A percentile compares a stretch with the other conserved stretches of the same genome.
Evolutionary conservation across 495 filamentous ascomycete genomes (phyloP).

Genomic region (Tuber microsphaerosporum): DNA sequence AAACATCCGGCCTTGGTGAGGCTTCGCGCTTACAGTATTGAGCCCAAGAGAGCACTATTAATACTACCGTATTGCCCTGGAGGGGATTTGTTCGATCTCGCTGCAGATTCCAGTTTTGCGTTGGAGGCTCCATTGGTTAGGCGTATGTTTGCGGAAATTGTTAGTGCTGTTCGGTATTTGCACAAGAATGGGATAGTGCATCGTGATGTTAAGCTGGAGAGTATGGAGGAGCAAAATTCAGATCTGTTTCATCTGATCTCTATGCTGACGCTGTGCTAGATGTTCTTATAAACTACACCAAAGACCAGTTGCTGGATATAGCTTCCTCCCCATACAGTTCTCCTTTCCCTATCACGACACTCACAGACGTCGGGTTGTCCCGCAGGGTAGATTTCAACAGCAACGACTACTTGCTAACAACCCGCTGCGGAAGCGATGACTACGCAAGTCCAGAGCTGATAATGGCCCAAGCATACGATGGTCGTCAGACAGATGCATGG

Average conservation of each 20-base stretch:
- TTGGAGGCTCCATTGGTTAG: constrained; percentile 64
- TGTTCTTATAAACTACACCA: constrained; percentile 77
- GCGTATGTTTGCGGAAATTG: constrained; percentile 82
- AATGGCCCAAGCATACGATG: constrained; percentile 90
- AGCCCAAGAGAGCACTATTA: constrained; percentile 69
- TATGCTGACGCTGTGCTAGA: constrained; percentile 51
- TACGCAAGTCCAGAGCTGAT: constrained; percentile 95
- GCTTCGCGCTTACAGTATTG: constrained; percentile 77
- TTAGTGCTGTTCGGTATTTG: constrained; percentile 76
- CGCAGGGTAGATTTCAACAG: constrained; percentile 57
- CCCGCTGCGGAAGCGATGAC: constrained; percentile 89
- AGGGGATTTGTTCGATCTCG: constrained; percentile 90
- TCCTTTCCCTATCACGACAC: constrained; percentile 71
- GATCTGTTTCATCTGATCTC: constrained; percentile 1
- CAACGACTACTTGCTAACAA: constrained; percentile 71
- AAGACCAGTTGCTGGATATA: constrained; percentile 47
- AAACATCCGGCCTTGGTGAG: constrained; percentile 84
- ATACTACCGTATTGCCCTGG: constrained; percentile 88
- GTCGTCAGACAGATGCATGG: constrained; percentile 88
- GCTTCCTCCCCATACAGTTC: constrained; percentile 50
- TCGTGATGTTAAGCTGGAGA: constrained; percentile 95
- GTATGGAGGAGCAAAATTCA: constrained; percentile 50
- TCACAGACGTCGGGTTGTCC: constrained; percentile 90
- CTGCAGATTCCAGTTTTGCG: constrained; percentile 57
- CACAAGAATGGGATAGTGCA: constrained; percentile 83